These are phyloP conservation scores for Aspergillus texensis DNA, from an alignment of 2,329 filamentous ascomycete genomes.

Conservation along the genomic window DNA sequence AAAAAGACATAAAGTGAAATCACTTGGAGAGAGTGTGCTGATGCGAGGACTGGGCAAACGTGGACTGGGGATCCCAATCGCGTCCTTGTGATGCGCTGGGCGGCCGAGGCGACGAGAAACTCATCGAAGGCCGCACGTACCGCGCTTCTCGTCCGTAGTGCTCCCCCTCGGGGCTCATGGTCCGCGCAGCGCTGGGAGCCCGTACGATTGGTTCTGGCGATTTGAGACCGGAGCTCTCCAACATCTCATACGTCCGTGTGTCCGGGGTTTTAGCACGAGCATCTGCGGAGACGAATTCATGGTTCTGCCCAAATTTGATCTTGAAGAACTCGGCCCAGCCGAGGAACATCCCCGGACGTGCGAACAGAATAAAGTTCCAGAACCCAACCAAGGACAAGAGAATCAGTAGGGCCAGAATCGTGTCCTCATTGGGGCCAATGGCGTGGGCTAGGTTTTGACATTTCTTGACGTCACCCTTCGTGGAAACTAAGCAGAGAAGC, in stretches of 20 bases:
- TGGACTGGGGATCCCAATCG: conserved; percentile 42
- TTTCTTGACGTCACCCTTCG: conserved; percentile 61
- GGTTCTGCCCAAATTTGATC: conserved; percentile 50
- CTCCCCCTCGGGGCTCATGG: conserved; percentile 21
- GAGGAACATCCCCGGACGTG: conserved; percentile 78
- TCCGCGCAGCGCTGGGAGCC: conserved; percentile 24
- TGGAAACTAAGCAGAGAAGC: conserved; percentile 69
- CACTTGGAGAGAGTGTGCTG: not conserved
- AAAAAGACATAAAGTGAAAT: not conserved
- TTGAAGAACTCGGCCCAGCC: conserved; percentile 75
- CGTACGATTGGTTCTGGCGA: conserved; percentile 37
- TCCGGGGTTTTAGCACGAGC: conserved; percentile 68
- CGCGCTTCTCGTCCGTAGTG: conserved; percentile 48
- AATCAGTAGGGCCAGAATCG: conserved; percentile 78
- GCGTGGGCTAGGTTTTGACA: conserved; percentile 65
- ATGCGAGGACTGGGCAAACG: conserved; percentile 32
- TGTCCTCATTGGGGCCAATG: conserved; percentile 73
- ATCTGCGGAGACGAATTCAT: conserved; percentile 89
- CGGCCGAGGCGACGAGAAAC: conserved; percentile 52
- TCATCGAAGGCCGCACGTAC: conserved; percentile 51
- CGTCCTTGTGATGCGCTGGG: conserved; percentile 34
- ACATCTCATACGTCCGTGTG: conserved; percentile 78
- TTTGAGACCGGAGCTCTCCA: conserved; percentile 44
- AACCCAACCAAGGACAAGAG: conserved; percentile 84
- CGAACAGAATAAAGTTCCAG: conserved; percentile 80